These are phyloP conservation scores for Starmerella sirachaensis DNA, from an alignment of 805 yeast genomes.

Conservation along the genomic window DNA sequence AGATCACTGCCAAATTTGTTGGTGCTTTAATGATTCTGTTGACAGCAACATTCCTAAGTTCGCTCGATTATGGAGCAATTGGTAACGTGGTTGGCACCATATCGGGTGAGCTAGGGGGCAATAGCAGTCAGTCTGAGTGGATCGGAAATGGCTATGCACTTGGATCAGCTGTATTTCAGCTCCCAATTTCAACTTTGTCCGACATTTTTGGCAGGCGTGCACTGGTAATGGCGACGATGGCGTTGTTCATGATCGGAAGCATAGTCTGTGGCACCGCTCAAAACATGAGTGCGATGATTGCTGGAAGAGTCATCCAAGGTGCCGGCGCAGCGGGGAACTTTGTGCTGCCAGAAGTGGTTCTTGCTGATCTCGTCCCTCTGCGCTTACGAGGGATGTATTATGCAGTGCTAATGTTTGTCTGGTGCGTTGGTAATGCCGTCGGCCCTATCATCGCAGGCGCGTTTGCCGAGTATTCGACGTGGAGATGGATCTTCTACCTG, in stretches of 20 bases:
- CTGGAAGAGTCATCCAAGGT: slow-evolving; percentile 60
- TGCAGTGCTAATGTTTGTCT: slow-evolving; percentile 23
- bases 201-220: slow-evolving; percentile 35
- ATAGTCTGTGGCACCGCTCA: slow-evolving; percentile 43
- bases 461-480: slow-evolving; percentile 43
- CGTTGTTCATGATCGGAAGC: slow-evolving; percentile 52
- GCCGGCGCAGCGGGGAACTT: slow-evolving; percentile 61
- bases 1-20: slow-evolving; percentile 4
- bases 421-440: slow-evolving; percentile 25
- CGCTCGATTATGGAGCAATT: slow-evolving; percentile 20
- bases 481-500: slow-evolving; percentile 71
- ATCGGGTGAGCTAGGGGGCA: slow-evolving; percentile 18
- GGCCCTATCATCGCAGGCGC: slow-evolving; percentile 65
- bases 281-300: slow-evolving; percentile 50
- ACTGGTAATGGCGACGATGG: slow-evolving; percentile 37
- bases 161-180: slow-evolving; percentile 19
- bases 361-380: slow-evolving; percentile 44
- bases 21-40: slow-evolving; percentile 4
- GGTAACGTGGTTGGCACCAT: slow-evolving; percentile 19
- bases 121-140: slow-evolving; percentile 25
- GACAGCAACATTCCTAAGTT: slow-evolving; percentile 9
- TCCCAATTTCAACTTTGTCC: slow-evolving; percentile 21
- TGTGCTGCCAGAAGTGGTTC: slow-evolving; percentile 43
- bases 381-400: slow-evolving; percentile 26
- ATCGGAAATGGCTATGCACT: slow-evolving; percentile 25